These are phyloP conservation scores for Emergomyces orientalis DNA, from an alignment of 2,329 filamentous ascomycete species.

Conservation along the genomic window DNA sequence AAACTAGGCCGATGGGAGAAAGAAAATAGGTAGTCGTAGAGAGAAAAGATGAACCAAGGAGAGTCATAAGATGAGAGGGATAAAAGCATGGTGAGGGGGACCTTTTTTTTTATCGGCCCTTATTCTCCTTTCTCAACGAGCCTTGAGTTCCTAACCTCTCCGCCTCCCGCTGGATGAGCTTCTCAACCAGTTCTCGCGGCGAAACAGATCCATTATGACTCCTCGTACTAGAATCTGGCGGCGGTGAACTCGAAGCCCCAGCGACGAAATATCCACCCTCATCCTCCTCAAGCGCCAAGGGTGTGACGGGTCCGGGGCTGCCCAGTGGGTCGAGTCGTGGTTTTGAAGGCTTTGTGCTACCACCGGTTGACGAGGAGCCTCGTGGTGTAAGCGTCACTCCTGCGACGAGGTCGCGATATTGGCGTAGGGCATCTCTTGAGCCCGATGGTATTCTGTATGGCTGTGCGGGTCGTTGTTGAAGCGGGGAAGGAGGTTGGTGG, in stretches of 20 bases:
- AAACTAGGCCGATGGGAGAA: not conserved
- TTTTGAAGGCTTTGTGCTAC: conserved; percentile 31
- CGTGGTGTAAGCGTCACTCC: conserved; percentile 25
- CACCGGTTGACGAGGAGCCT: conserved; percentile 19
- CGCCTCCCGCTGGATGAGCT: conserved; percentile 27
- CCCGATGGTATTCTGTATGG: conserved; percentile 26
- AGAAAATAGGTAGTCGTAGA: not conserved
- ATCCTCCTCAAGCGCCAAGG: conserved; percentile 34
- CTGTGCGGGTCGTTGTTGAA: conserved; percentile 20
- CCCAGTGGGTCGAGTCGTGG: conserved; percentile 38
- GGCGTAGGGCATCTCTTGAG: conserved; percentile 32
- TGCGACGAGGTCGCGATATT: conserved; percentile 38
- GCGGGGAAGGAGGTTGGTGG: conserved; percentile 29
- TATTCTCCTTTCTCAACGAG: conserved; percentile 21
- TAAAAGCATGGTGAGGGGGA: not conserved
- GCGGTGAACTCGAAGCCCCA: conserved; percentile 17
- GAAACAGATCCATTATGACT: conserved; percentile 20
- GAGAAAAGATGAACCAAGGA: not conserved
- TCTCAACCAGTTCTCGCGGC: conserved; percentile 27
- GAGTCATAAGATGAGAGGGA: not conserved
- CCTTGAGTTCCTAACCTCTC: conserved; percentile 23
- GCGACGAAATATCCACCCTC: conserved; percentile 31
- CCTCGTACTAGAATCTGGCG: conserved; percentile 7
- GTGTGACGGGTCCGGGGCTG: conserved; percentile 40
- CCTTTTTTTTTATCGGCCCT: conserved; percentile 14